Conservation (phyloP, 2,329 filamentous ascomycete species). For the Stagonosporopsis tanaceti region DNA sequence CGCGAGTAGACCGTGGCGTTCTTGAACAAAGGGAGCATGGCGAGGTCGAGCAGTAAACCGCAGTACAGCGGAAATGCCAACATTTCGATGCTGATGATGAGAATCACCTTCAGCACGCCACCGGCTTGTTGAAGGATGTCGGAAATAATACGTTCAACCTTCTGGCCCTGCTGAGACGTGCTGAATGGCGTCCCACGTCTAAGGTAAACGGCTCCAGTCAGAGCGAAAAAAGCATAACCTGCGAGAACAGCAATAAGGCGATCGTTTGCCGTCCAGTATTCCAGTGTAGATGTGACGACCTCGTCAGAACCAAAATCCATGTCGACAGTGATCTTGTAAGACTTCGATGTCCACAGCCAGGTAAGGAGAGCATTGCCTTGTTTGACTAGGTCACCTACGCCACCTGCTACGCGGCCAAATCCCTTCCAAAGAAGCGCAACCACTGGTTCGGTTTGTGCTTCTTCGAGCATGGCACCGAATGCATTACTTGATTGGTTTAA, state of each 20-base stretch:
- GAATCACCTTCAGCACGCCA: constrained; percentile 94
- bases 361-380: constrained; percentile 26
- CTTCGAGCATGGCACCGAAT: constrained; percentile 35
- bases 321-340: constrained; percentile 49
- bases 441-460: constrained; percentile 33
- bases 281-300: constrained; percentile 33
- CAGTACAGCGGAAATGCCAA: constrained; percentile 96
- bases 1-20: constrained; percentile 79
- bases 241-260: constrained; percentile 76
- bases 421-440: constrained; percentile 26
- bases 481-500: constrained; percentile 42
- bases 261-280: constrained; percentile 61
- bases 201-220: constrained; percentile 80
- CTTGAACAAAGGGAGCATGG: constrained; percentile 88
- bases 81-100: constrained; percentile 99
- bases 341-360: constrained; percentile 45
- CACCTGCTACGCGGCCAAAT: constrained; percentile 26
- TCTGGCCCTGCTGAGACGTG: constrained; percentile 61
- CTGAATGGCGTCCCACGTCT: constrained; percentile 75
- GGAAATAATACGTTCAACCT: constrained; percentile 76
- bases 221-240: constrained; percentile 80
- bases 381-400: constrained; percentile 22
- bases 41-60: constrained; percentile 86
- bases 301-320: constrained; percentile 36
- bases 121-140: constrained; percentile 91